Percentiles rank a stretch among this genome's conserved stretches.
These are phyloP conservation scores for Lipomyces chichibuensis DNA, from an alignment of 805 yeast species.

Conservation along the genomic window DNA sequence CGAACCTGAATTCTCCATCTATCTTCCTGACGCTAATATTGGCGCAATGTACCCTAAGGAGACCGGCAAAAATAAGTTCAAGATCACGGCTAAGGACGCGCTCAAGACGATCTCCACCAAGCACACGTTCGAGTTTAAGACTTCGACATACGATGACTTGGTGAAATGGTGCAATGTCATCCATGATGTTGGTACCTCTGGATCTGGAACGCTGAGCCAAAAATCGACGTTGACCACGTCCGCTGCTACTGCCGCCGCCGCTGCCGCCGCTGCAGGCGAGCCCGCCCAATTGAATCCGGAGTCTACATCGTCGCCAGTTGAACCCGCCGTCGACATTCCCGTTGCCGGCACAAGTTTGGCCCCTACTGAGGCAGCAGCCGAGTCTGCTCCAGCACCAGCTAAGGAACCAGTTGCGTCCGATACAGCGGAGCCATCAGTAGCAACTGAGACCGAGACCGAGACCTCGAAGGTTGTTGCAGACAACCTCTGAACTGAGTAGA, in stretches of 20 bases:
- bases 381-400: slow-evolving; percentile 5
- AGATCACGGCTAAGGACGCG: slow-evolving; percentile 51
- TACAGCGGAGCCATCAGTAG: neutral
- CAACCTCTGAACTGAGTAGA: neutral
- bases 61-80: slow-evolving; percentile 48
- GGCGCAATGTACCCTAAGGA: slow-evolving; percentile 44
- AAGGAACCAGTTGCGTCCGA: neutral
- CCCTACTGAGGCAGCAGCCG: neutral
- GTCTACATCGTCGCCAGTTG: slow-evolving; percentile 11
- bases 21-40: slow-evolving; percentile 52
- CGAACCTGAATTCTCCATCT: slow-evolving; percentile 52
- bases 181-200: slow-evolving; percentile 27
- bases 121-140: slow-evolving; percentile 48
- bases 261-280: neutral
- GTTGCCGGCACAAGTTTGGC: slow-evolving; percentile 1
- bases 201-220: slow-evolving; percentile 13
- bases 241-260: slow-evolving; percentile 3
- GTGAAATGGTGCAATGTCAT: slow-evolving; percentile 52
- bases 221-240: slow-evolving; percentile 15
- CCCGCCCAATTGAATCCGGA: neutral
- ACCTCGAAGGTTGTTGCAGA: neutral
- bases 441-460: neutral
- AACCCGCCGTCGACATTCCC: neutral
- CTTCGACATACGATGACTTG: slow-evolving; percentile 52
- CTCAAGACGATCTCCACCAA: slow-evolving; percentile 42